Evolutionary conservation across 1,284 basidiomycete species (phyloP).

Genomic region (Coriolopsis trogii): DNA sequence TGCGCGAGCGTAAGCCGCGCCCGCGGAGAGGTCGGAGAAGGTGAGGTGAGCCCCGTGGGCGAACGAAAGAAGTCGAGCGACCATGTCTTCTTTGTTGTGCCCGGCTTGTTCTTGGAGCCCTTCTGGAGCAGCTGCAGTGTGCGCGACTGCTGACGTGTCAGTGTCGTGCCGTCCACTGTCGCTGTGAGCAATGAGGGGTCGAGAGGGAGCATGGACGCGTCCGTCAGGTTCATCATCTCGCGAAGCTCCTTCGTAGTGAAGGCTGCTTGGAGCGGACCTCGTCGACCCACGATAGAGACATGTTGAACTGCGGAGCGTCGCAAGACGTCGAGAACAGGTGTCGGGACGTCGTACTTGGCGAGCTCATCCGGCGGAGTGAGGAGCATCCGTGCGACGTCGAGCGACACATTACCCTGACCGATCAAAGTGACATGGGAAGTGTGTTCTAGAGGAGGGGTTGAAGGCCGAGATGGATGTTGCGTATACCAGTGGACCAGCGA

Average conservation of each 20-base stretch:
- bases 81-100: slow-evolving; percentile 67
- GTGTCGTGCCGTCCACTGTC: slow-evolving; percentile 31
- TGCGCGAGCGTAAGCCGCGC: slow-evolving; percentile 58
- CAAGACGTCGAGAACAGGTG: slow-evolving; percentile 74
- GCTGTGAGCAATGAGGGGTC: slow-evolving; percentile 47
- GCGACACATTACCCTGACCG: slow-evolving; percentile 95
- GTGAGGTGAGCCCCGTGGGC: slow-evolving; percentile 55
- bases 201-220: slow-evolving; percentile 70
- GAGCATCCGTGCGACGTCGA: slow-evolving; percentile 93
- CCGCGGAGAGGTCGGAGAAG: slow-evolving; percentile 20
- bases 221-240: slow-evolving; percentile 83
- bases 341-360: slow-evolving; percentile 80
- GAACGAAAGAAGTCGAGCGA: slow-evolving; percentile 82
- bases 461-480: slow-evolving; percentile 73
- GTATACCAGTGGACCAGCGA: slow-evolving; percentile 98
- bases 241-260: slow-evolving; percentile 96
- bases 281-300: slow-evolving; percentile 84
- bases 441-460: slow-evolving; percentile 62
- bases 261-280: slow-evolving; percentile 89
- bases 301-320: slow-evolving; percentile 66
- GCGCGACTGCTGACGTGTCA: slow-evolving; percentile 70
- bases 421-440: slow-evolving; percentile 81
- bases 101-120: slow-evolving; percentile 58
- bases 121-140: slow-evolving; percentile 69
- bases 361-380: slow-evolving; percentile 71